These are phyloP conservation scores for Apiospora malaysiana DNA, from an alignment of 2,329 filamentous ascomycete species.

Conservation along the genomic window DNA sequence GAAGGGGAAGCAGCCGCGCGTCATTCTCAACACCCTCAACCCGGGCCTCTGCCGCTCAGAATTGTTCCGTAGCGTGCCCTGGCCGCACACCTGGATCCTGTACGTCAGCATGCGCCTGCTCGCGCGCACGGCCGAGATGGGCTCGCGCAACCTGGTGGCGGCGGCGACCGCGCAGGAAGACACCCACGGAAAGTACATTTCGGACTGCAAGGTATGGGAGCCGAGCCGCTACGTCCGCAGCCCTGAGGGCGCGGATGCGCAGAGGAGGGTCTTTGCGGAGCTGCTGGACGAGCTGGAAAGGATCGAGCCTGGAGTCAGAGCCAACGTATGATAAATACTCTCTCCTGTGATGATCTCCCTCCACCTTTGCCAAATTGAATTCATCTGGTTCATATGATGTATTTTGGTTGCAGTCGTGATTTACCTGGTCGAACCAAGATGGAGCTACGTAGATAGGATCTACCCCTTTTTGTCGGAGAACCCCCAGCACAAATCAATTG, in stretches of 20 bases:
- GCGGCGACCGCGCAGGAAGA: conserved; percentile 45
- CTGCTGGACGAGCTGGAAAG: conserved; percentile 48
- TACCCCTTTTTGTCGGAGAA: neutral
- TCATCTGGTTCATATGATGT: neutral
- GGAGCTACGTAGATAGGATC: too few species aligned
- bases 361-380: neutral
- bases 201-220: conserved; percentile 38
- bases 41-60: conserved; percentile 49
- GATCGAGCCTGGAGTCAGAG: conserved; percentile 46
- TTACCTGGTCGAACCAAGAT: too few species aligned
- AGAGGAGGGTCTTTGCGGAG: conserved; percentile 49
- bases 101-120: conserved; percentile 31
- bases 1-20: conserved; percentile 35
- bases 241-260: conserved; percentile 43
- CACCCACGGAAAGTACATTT: conserved; percentile 49
- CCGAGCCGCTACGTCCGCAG: conserved; percentile 43
- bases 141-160: conserved; percentile 45
- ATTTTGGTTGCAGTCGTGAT: neutral
- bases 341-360: neutral
- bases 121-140: conserved; percentile 46
- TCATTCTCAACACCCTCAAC: conserved; percentile 47
- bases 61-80: conserved; percentile 43
- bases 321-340: conserved; percentile 37
- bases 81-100: conserved; percentile 36
- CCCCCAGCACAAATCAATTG: neutral